Percentiles rank a stretch among this genome's conserved stretches.
Conservation (phyloP, 345 rosid genomes). For the Salix purpurea region DNA sequence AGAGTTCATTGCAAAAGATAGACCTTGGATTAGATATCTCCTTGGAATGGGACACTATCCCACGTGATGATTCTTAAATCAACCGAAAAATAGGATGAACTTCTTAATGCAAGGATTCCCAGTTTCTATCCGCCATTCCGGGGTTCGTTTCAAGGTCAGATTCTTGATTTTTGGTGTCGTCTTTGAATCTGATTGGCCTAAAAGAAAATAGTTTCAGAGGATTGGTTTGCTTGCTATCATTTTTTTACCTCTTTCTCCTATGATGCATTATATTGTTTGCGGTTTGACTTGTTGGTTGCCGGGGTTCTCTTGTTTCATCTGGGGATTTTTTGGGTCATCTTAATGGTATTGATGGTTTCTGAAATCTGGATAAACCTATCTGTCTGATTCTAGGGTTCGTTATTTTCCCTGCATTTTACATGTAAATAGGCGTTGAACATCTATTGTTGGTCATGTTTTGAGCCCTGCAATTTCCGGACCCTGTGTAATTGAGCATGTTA, state of each 20-base stretch:
- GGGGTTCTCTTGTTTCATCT: neutral
- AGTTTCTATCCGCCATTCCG: neutral
- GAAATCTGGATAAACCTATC: neutral
- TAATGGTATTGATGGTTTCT: neutral
- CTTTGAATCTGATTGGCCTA: neutral
- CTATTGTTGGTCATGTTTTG: neutral
- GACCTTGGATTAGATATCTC: neutral
- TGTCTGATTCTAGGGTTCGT: neutral
- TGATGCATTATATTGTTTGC: neutral
- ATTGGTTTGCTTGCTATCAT: neutral
- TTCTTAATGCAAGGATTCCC: neutral
- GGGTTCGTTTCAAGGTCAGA: neutral
- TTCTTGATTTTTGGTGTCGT: neutral
- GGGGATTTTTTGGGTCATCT: neutral
- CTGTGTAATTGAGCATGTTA: neutral
- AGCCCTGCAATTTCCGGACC: neutral
- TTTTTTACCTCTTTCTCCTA: neutral
- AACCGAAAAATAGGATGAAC: neutral
- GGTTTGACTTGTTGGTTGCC: neutral
- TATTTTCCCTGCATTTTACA: neutral
- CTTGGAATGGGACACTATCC: neutral
- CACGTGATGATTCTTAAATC: neutral
- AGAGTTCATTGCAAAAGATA: neutral
- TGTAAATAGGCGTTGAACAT: neutral
- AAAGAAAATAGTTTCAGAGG: neutral